Evolutionary conservation across 306 rosid species (phyloP), one percentile per base, ranked within the genome.

Genomic region (Arachis stenosperma): DNA sequence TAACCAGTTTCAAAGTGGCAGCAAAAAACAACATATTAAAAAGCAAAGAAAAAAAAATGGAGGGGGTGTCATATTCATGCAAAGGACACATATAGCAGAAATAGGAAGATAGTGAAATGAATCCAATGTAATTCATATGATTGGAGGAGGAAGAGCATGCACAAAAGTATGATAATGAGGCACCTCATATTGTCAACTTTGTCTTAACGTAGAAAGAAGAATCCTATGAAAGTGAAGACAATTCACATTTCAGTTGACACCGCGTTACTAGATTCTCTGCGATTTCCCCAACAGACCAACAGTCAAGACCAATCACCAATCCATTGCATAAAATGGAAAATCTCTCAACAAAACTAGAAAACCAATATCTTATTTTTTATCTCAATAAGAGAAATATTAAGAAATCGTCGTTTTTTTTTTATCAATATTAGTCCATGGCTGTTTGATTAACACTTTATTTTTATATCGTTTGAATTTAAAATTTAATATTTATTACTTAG

Each of bases 171-270:
- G 40, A 57, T 57, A 37, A 56, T 56, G 61, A 56, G 61, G 61
- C 61, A 3, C 39, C 5, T 56, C 13, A 55, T 55, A 17, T 27
- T 0, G 61, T 22, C 39, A 8, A 9, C 8, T 17, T 3, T 56
- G 39, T 27, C 37, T 56, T 56, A 2, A 22, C 37, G 13, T 4
- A 8, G 61, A 7, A 37, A 27, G 36, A 27, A 56, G 37, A 56
- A 56, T 56, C 61, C 41, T 9, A 56, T 56, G 12, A 55, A 54
- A 48, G 11, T 55, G 39, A 29, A 57, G 41, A 57, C 62, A 57
- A 57, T 57, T 57, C 37, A 57, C 40, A 57, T 22, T 27, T 57
- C 37, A 27, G 40, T 22, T 22, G 7, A 57, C 40, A 57, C 9
- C 41, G 62, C 62, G 6, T 57, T 9, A 29, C 62, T 9, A 9